These are phyloP conservation scores for Phytophthora sp. DNA, from an alignment of 352 stramenopile species.

Conservation along the genomic window DNA sequence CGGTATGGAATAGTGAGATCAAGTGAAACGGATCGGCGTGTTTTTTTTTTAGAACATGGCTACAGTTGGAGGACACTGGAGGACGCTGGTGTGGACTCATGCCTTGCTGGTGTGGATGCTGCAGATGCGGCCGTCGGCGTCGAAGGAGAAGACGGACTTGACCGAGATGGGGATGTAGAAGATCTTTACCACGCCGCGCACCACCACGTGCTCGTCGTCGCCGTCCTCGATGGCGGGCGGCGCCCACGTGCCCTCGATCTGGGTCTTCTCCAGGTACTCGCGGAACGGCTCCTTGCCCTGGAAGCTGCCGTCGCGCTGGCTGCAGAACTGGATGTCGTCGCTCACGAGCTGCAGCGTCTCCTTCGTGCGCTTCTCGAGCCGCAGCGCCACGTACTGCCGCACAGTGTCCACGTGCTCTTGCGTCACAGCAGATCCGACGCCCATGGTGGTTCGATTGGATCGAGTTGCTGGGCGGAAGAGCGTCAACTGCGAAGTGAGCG, in stretches of 20 bases:
- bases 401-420: slow-evolving; percentile 51
- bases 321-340: slow-evolving; percentile 61
- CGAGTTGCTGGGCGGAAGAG: slow-evolving; percentile 2
- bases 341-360: slow-evolving; percentile 58
- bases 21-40: neutral
- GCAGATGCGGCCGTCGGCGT: slow-evolving; percentile 47
- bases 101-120: slow-evolving; percentile 57
- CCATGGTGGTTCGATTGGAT: slow-evolving; percentile 30
- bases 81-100: neutral
- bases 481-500: slow-evolving; percentile 21
- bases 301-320: slow-evolving; percentile 53
- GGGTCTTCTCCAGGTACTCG: slow-evolving; percentile 58
- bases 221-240: slow-evolving; percentile 45
- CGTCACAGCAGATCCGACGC: slow-evolving; percentile 29
- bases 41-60: slow-evolving; percentile 1
- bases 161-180: slow-evolving; percentile 59
- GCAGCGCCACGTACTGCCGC: slow-evolving; percentile 47
- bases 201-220: slow-evolving; percentile 51
- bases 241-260: slow-evolving; percentile 53
- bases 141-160: slow-evolving; percentile 55
- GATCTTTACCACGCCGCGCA: slow-evolving; percentile 59
- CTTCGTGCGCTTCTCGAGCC: slow-evolving; percentile 43
- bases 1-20: neutral
- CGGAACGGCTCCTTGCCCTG: slow-evolving; percentile 50
- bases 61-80: neutral